phyloP scores from a whole-genome alignment of 495 filamentous ascomycete genomes.

The Bryoglossum gracile region DNA sequence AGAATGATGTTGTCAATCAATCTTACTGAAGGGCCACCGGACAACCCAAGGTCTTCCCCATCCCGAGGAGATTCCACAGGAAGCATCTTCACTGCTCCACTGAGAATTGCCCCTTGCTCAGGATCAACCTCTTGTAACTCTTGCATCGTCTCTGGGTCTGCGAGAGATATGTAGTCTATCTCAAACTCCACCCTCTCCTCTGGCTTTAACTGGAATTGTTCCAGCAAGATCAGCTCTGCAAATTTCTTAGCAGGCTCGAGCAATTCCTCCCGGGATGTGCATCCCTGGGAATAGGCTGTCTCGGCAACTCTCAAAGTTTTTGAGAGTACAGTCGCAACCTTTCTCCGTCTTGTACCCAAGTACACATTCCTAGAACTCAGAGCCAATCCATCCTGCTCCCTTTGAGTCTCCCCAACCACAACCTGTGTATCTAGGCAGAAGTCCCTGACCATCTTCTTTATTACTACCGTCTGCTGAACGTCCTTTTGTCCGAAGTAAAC shows the following conservation, averaged over 20 bases:
- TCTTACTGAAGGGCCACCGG: slow-evolving; percentile 60
- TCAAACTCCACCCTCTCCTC: slow-evolving; percentile 63
- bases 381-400: slow-evolving; percentile 84
- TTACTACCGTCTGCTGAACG: slow-evolving; percentile 88
- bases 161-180: slow-evolving; percentile 84
- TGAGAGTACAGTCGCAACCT: slow-evolving; percentile 62
- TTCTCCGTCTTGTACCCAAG: slow-evolving; percentile 65
- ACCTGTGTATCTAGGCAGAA: slow-evolving; percentile 78
- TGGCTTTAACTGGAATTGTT: slow-evolving; percentile 56
- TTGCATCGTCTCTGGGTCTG: slow-evolving; percentile 71
- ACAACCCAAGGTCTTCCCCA: slow-evolving; percentile 68
- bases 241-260: slow-evolving; percentile 57
- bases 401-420: slow-evolving; percentile 60
- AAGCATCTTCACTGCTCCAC: slow-evolving; percentile 83
- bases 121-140: slow-evolving; percentile 63
- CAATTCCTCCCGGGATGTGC: slow-evolving; percentile 51
- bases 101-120: slow-evolving; percentile 69
- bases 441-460: slow-evolving; percentile 79
- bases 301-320: slow-evolving; percentile 65
- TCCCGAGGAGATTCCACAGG: slow-evolving; percentile 61
- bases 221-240: slow-evolving; percentile 39
- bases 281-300: slow-evolving; percentile 52
- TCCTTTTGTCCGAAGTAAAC: slow-evolving; percentile 99
- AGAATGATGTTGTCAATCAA: slow-evolving; percentile 93
- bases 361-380: slow-evolving; percentile 94